Evolutionary conservation across 2,329 filamentous ascomycete species (phyloP).

Genomic region (Colletotrichum horii): DNA sequence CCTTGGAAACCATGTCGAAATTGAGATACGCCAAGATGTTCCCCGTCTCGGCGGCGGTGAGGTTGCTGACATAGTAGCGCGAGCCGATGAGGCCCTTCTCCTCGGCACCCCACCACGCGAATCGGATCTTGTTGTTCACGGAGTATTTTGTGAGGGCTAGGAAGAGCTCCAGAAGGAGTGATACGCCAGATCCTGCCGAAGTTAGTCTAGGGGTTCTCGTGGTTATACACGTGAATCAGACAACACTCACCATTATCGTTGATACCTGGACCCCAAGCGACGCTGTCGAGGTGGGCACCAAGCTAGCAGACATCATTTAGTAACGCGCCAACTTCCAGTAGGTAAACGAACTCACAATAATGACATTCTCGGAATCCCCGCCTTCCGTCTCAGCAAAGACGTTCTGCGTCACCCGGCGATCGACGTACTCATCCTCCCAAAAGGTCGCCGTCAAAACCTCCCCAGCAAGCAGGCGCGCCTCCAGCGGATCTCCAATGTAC

Average conservation of each 20-base stretch:
- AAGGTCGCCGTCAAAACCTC: constrained; percentile 38
- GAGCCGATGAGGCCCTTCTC: constrained; percentile 44
- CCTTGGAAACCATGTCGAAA: constrained; percentile 45
- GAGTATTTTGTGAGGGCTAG: constrained; percentile 39
- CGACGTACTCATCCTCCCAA: constrained; percentile 37
- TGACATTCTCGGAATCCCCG: constrained; percentile 46
- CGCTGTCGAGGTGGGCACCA: constrained; percentile 49
- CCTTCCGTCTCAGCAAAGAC: constrained; percentile 49
- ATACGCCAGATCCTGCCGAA: constrained; percentile 35
- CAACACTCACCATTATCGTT: constrained; percentile 45
- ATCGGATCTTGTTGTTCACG: constrained; percentile 42
- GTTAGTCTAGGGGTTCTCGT: neutral
- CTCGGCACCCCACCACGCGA: constrained; percentile 52
- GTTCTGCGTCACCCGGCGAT: constrained; percentile 46
- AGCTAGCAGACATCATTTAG: constrained; percentile 25
- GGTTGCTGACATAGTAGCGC: constrained; percentile 40
- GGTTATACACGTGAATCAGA: accelerated
- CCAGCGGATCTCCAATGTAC: constrained; percentile 29
- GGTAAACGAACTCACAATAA: constrained; percentile 28
- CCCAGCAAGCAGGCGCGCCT: constrained; percentile 34
- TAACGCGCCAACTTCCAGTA: accelerated
- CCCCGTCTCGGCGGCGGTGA: constrained; percentile 34
- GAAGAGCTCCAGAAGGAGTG: constrained; percentile 45
- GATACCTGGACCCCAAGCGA: constrained; percentile 48
- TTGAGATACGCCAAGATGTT: constrained; percentile 43